A percentile compares a stretch with the other conserved stretches of the same genome.
phyloP scores from a whole-genome alignment of 2,329 filamentous ascomycete species.

The Clonostachys solani region DNA sequence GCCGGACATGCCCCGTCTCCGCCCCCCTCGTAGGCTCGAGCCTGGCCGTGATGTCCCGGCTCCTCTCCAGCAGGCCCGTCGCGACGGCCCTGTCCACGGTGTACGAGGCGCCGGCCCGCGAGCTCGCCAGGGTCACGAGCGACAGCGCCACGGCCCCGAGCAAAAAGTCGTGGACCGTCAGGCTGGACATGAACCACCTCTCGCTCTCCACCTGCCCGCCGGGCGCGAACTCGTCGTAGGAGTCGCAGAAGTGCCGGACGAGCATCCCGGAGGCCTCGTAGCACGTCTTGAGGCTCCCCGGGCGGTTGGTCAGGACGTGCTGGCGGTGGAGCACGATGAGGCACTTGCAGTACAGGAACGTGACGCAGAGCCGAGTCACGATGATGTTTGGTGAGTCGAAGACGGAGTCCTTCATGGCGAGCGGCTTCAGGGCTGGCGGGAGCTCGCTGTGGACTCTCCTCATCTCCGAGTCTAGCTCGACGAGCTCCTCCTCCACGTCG shows the following conservation, averaged over 20 bases:
- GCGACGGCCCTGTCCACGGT: neutral
- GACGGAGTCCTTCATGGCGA: constrained; percentile 32
- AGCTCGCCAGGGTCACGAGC: neutral
- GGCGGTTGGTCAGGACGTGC: constrained; percentile 29
- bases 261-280: constrained; percentile 36
- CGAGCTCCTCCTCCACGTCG: constrained; percentile 8
- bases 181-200: constrained; percentile 45
- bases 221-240: constrained; percentile 36
- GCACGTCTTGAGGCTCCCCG: constrained; percentile 21
- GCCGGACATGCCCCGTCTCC: neutral
- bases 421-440: constrained; percentile 31
- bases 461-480: constrained; percentile 33
- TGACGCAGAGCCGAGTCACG: constrained; percentile 45
- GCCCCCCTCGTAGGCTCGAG: neutral
- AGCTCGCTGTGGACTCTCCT: constrained; percentile 25
- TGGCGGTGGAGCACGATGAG: constrained; percentile 45
- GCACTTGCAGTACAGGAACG: constrained; percentile 40
- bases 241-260: constrained; percentile 39
- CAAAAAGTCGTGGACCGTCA: constrained; percentile 52
- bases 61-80: neutral
- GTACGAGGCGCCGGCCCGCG: neutral
- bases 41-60: neutral
- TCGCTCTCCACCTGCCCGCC: constrained; percentile 47
- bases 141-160: constrained; percentile 57
- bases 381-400: constrained; percentile 30